phyloP scores from a whole-genome alignment of 805 yeast genomes.

The Candida ovalis region DNA sequence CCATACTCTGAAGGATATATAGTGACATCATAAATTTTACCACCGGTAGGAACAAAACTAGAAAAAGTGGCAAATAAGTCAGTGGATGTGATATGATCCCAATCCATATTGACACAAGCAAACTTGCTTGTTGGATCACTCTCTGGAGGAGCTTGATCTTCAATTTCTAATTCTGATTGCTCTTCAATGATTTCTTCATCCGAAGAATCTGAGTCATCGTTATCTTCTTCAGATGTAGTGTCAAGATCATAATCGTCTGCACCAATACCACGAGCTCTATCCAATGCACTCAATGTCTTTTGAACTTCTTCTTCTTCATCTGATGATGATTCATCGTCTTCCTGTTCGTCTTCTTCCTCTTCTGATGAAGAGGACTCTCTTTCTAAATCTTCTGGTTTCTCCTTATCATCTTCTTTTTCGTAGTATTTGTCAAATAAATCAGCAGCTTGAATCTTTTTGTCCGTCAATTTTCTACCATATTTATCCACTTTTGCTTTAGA shows the following conservation, averaged over 20 bases:
- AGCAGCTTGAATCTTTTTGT: slow-evolving; percentile 42
- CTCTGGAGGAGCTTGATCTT: slow-evolving; percentile 62
- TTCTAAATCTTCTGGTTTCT: not conserved
- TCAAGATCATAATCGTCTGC: slow-evolving; percentile 38
- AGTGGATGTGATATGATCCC: slow-evolving; percentile 90
- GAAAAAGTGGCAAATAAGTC: slow-evolving; percentile 87
- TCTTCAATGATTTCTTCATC: slow-evolving; percentile 40
- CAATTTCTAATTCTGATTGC: slow-evolving; percentile 52
- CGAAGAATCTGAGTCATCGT: slow-evolving; percentile 38
- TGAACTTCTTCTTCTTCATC: slow-evolving; percentile 31
- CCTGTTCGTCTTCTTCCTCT: slow-evolving; percentile 1
- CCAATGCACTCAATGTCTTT: slow-evolving; percentile 11
- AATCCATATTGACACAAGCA: slow-evolving; percentile 94
- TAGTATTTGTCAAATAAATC: slow-evolving; percentile 66
- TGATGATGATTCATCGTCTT: slow-evolving; percentile 22
- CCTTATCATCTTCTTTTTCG: slow-evolving; percentile 39
- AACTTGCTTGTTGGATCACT: slow-evolving; percentile 81
- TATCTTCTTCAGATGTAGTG: slow-evolving; percentile 31
- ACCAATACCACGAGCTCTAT: slow-evolving; percentile 59
- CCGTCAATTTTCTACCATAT: slow-evolving; percentile 72
- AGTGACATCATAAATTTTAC: slow-evolving; percentile 61
- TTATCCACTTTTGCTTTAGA: slow-evolving; percentile 70
- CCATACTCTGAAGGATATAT: slow-evolving; percentile 92
- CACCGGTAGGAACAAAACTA: slow-evolving; percentile 77
- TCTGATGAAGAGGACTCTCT: slow-evolving; percentile 9